Evolutionary conservation across 306 rosid genomes (phyloP).

Genomic region (Vigna nakashimae): DNA sequence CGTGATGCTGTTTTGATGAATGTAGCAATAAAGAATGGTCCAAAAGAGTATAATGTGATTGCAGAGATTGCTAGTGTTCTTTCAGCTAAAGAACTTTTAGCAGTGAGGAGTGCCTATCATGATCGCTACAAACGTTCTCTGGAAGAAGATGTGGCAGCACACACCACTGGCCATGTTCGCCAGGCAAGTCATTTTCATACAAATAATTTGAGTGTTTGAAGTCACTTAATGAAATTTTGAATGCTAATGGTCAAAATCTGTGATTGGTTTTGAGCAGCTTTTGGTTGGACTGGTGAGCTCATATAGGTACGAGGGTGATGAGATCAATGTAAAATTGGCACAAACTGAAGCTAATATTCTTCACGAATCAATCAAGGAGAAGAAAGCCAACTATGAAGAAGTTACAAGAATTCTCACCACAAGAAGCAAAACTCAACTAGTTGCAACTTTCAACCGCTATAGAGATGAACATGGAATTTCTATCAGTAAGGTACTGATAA

Average conservation of each 20-base stretch:
- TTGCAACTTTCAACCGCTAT: conserved; percentile 76
- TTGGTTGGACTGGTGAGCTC: conserved; percentile 65
- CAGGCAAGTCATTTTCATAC: conserved; percentile 54
- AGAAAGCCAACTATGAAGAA: conserved; percentile 64
- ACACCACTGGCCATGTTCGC: conserved; percentile 71
- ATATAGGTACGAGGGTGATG: conserved; percentile 59
- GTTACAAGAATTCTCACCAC: conserved; percentile 75
- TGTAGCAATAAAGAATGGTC: conserved; percentile 62
- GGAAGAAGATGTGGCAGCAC: conserved; percentile 85
- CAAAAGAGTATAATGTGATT: conserved; percentile 52
- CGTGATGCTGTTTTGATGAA: conserved; percentile 79
- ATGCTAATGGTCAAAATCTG: neutral
- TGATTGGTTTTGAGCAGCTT: conserved; percentile 57
- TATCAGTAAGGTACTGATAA: conserved; percentile 63
- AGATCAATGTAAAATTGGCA: conserved; percentile 56
- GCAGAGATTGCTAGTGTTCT: conserved; percentile 68
- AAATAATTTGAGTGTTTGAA: neutral
- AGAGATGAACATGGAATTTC: conserved; percentile 70
- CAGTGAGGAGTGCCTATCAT: conserved; percentile 73
- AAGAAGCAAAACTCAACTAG: conserved; percentile 78
- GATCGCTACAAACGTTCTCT: conserved; percentile 73
- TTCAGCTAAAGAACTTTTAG: conserved; percentile 76
- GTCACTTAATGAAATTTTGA: neutral
- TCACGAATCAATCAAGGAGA: conserved; percentile 64
- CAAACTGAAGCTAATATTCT: conserved; percentile 69